phyloP scores from a whole-genome alignment of 2,329 filamentous ascomycete species.

The Intubia oerlemansii region DNA sequence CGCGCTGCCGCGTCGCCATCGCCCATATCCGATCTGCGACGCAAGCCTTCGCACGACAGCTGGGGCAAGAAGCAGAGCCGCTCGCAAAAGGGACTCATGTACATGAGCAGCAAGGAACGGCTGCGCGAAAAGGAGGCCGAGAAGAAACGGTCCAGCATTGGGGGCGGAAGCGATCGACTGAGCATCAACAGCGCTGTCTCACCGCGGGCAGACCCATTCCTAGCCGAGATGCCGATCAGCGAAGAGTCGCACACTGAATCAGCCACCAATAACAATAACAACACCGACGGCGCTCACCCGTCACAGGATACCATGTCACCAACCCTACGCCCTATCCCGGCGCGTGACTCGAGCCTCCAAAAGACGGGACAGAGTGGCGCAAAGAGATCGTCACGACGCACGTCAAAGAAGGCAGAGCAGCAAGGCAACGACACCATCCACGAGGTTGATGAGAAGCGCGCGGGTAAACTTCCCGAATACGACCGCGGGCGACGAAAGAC shows the following conservation, averaged over 20 bases:
- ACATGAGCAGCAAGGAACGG: conserved; percentile 52
- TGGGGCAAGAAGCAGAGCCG: conserved; percentile 36
- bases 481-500: too few species aligned
- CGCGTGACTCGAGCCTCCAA: conserved; percentile 45
- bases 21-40: conserved; percentile 25
- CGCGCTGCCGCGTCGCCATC: conserved; percentile 24
- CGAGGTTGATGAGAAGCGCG: conserved; percentile 8
- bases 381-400: conserved; percentile 30
- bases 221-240: conserved; percentile 30
- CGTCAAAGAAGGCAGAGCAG: conserved; percentile 25
- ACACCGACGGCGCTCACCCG: conserved; percentile 1
- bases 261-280: conserved; percentile 6
- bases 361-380: conserved; percentile 28
- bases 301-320: conserved; percentile 8
- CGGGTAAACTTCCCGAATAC: too few species aligned
- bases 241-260: conserved; percentile 27
- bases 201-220: conserved; percentile 23
- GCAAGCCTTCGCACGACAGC: conserved; percentile 35
- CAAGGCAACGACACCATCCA: conserved; percentile 21
- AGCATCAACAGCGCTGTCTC: conserved; percentile 12
- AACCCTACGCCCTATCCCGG: conserved; percentile 35
- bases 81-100: conserved; percentile 39
- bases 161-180: conserved; percentile 17
- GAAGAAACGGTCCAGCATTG: conserved; percentile 29
- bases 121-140: conserved; percentile 41